Base-by-base conservation (phyloP, 345 rosid genomes). In the Eucalyptus marginata region DNA sequence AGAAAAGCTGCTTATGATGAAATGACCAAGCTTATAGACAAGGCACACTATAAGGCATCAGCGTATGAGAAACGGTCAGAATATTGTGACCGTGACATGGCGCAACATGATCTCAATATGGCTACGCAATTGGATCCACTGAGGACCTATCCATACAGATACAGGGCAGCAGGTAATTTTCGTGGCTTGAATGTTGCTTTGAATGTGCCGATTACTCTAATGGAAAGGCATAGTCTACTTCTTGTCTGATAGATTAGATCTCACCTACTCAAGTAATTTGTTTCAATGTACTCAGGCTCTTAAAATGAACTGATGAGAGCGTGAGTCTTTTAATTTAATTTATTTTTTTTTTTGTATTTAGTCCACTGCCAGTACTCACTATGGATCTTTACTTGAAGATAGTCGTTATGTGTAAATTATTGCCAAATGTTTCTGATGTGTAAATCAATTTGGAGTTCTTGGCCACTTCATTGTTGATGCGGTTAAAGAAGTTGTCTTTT, bases 31-130 rank as follows among this genome's bases (percentile, higher is more conserved):
- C 94, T 98, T 81, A 95, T 98, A 89, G 97, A 94, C 86, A 96
- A 94, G 90, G 97, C 98, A 31, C 91, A 88, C 40, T 90, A 92
- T 89, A 94, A 93, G 68, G 97, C 99, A 86, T 94, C 99, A 17
- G 99, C 99, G 1, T 98, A 93, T 84, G 99, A 97, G 92, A 98
- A 98, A 91, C 93, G 99, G 81, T 96, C 99, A 3, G 99, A 98
- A 90, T 98, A 98, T 89, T 92, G 97, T 90, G 98, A 96, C 62
- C 97, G 94, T 29, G 99, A 95, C 89, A 94, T 87, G 91, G 97
- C 98, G 43, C 96, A 94, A 89, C 90, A 90, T 43, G 99, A 98
- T 89, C 99, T 98, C 89, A 94, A 94, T 91, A 94, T 93, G 96
- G 98, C 97, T 62, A 96, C 98, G 29, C 91, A 36, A 59, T 95